phyloP scores from a whole-genome alignment of 2,329 filamentous ascomycete species.

The Clarireedia paspali region DNA sequence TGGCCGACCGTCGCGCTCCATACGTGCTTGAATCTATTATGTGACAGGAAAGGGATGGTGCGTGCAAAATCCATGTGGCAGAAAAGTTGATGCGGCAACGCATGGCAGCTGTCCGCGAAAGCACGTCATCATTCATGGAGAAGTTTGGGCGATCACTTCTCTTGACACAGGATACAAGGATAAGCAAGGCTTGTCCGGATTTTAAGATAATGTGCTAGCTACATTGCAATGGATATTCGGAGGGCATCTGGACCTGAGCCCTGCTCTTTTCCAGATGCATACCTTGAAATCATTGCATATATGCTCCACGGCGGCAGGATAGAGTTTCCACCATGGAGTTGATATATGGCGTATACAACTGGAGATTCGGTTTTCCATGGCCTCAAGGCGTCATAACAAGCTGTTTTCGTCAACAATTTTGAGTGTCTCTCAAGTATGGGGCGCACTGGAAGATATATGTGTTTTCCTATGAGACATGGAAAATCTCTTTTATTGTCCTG shows the following conservation, averaged over 20 bases:
- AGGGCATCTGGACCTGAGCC: neutral
- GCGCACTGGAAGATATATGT: no score
- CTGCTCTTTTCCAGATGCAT: neutral
- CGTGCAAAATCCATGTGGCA: neutral
- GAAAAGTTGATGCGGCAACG: neutral
- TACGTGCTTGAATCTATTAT: neutral
- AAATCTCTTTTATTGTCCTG: no score
- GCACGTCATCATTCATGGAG: neutral
- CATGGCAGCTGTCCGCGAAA: neutral
- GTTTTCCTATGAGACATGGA: no score
- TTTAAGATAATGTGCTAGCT: neutral
- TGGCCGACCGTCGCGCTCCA: neutral
- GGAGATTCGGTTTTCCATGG: no score
- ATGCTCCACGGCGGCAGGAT: no score
- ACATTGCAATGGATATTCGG: neutral
- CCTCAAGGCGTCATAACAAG: no score
- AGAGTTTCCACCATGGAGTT: no score
- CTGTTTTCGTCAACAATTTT: no score
- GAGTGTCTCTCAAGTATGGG: no score
- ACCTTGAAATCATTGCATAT: neutral
- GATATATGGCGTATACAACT: no score
- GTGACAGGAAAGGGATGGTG: neutral
- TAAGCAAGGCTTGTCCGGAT: slow-evolving; percentile 4
- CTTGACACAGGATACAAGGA: neutral
- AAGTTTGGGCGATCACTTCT: no score